These are phyloP conservation scores for Collybiopsis confluens DNA, from an alignment of 768 basidiomycete genomes.

Conservation along the genomic window DNA sequence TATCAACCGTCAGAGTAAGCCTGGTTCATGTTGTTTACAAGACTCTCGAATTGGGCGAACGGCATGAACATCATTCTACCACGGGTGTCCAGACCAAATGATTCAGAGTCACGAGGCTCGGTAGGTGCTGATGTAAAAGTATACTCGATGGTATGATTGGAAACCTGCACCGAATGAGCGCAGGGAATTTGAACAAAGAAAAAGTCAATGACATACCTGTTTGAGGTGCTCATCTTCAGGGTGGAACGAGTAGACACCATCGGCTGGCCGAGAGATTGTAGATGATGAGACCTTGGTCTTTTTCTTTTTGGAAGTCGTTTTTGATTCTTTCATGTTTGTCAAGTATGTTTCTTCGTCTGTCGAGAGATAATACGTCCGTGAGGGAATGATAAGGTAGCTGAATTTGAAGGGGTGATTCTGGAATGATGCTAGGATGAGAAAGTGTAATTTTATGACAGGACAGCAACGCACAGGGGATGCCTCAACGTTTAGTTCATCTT, in stretches of 20 bases:
- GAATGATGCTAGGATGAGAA: background rate
- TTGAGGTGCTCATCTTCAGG: slow-evolving; percentile 79
- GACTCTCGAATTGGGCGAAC: slow-evolving; percentile 30
- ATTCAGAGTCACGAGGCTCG: slow-evolving; percentile 53
- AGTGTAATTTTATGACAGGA: background rate
- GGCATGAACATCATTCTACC: slow-evolving; percentile 66
- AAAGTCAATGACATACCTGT: slow-evolving; percentile 38
- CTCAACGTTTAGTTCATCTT: slow-evolving; percentile 76
- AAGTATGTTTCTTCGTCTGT: slow-evolving; percentile 60
- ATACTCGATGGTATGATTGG: slow-evolving; percentile 46
- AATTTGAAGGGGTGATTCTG: slow-evolving; percentile 65
- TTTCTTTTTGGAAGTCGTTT: slow-evolving; percentile 34
- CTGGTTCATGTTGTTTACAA: slow-evolving; percentile 36
- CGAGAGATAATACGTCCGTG: slow-evolving; percentile 73
- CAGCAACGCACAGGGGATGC: slow-evolving; percentile 21
- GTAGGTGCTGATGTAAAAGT: slow-evolving; percentile 46
- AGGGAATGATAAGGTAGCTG: slow-evolving; percentile 70
- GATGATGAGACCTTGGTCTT: slow-evolving; percentile 19
- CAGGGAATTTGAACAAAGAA: background rate
- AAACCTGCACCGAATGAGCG: slow-evolving; percentile 31
- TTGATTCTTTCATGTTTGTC: slow-evolving; percentile 33
- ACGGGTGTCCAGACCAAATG: slow-evolving; percentile 68
- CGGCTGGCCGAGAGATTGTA: slow-evolving; percentile 25
- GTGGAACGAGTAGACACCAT: slow-evolving; percentile 73
- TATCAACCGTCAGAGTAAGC: slow-evolving; percentile 22